phyloP scores from a whole-genome alignment of 192 early-diverging fungal genomes.

The Backusella tarrabulga region DNA sequence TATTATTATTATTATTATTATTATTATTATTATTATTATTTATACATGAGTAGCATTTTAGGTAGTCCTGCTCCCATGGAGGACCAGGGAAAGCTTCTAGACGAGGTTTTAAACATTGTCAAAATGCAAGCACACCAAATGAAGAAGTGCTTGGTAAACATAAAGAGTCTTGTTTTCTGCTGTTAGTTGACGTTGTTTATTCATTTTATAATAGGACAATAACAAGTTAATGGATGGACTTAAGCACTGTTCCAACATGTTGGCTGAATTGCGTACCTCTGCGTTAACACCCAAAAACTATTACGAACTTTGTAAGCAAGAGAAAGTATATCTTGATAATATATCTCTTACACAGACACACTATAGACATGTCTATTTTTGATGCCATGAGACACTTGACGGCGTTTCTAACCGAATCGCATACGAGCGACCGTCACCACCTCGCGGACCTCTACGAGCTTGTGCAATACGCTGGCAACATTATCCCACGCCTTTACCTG shows the following conservation, averaged over 20 bases:
- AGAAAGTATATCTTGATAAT: neutral
- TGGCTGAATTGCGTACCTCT: slow-evolving; percentile 93
- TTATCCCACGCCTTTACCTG: slow-evolving; percentile 95
- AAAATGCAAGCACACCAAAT: slow-evolving; percentile 95
- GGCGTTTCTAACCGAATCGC: slow-evolving; percentile 88
- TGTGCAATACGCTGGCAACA: slow-evolving; percentile 97
- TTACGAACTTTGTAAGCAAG: slow-evolving; percentile 92
- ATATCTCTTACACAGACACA: neutral
- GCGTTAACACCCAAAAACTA: slow-evolving; percentile 96
- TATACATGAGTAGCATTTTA: neutral
- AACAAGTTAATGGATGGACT: slow-evolving; percentile 95
- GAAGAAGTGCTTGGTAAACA: slow-evolving; percentile 83
- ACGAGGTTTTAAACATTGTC: slow-evolving; percentile 91
- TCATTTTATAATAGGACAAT: slow-evolving; percentile 60
- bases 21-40: neutral
- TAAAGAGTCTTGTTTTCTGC: neutral
- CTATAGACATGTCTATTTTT: slow-evolving; percentile 93
- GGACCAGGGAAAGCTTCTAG: slow-evolving; percentile 90
- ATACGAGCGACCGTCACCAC: slow-evolving; percentile 74
- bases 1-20: neutral
- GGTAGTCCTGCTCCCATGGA: slow-evolving; percentile 52
- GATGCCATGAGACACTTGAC: slow-evolving; percentile 95
- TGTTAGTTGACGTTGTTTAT: neutral
- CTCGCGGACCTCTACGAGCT: slow-evolving; percentile 97
- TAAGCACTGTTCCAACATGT: slow-evolving; percentile 98